Evolutionary conservation across 2,329 filamentous ascomycete species (phyloP).

Genomic region (Chaetomiaceae sp.): DNA sequence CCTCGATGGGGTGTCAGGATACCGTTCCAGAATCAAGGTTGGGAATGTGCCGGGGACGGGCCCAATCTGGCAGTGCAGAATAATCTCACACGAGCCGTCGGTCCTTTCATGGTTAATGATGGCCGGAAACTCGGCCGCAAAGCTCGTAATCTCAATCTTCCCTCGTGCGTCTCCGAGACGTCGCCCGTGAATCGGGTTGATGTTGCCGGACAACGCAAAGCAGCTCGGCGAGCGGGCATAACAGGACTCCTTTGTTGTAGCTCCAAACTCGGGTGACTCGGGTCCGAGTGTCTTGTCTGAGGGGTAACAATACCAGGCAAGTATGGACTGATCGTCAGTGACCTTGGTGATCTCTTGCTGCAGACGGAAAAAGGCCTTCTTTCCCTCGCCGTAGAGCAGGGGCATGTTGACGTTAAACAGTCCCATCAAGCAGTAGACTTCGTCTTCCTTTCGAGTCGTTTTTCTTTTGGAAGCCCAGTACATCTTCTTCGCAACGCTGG

Average conservation of each 20-base stretch:
- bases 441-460: slow-evolving; percentile 7
- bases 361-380: neutral
- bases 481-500: slow-evolving; percentile 7
- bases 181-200: neutral
- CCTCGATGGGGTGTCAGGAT: neutral
- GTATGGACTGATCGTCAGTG: slow-evolving; percentile 6
- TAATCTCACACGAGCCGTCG: neutral
- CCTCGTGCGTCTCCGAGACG: neutral
- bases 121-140: neutral
- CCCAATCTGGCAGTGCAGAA: slow-evolving; percentile 2
- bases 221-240: neutral
- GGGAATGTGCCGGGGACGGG: slow-evolving; percentile 1
- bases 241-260: neutral
- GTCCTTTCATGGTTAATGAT: neutral
- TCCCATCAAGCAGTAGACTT: slow-evolving; percentile 9
- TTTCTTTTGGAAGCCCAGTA: slow-evolving; percentile 5
- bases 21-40: neutral
- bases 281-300: no score
- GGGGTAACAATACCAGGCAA: slow-evolving; percentile 8
- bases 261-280: neutral
- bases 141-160: neutral
- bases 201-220: slow-evolving; percentile 1
- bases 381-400: slow-evolving; percentile 7
- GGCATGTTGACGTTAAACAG: slow-evolving; percentile 13
- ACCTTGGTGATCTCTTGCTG: slow-evolving; percentile 4